Conservation (phyloP, 345 rosid genomes). For the Salix koriyanagi region DNA sequence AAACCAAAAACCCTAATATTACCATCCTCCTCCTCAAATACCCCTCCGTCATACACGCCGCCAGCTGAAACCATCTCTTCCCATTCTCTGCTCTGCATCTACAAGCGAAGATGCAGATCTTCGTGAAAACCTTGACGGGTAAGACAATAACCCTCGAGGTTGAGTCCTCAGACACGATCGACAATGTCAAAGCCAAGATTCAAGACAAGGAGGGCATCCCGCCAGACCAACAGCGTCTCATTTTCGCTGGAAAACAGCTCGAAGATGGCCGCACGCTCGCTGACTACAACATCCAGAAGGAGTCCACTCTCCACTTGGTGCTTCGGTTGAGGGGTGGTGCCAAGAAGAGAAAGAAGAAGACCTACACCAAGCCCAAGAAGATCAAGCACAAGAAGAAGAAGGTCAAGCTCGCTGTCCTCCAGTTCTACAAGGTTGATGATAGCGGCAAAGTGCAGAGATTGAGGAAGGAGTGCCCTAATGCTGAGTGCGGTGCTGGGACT, state of each 20-base stretch:
- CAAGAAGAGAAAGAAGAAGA: conserved; percentile 30
- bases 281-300: conserved; percentile 29
- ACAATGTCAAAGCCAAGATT: conserved; percentile 29
- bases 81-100: neutral
- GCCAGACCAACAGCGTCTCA: conserved; percentile 21
- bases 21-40: neutral
- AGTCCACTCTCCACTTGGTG: conserved; percentile 26
- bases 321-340: conserved; percentile 18
- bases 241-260: conserved; percentile 22
- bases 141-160: conserved; percentile 28
- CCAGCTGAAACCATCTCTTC: neutral
- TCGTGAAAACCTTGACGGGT: conserved; percentile 26
- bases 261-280: conserved; percentile 23
- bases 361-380: conserved; percentile 29
- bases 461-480: conserved; percentile 27
- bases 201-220: conserved; percentile 27
- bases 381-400: conserved; percentile 32
- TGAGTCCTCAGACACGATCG: conserved; percentile 19
- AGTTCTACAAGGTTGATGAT: conserved; percentile 28
- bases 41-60: neutral
- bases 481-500: conserved; percentile 23
- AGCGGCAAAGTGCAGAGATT: conserved; percentile 20
- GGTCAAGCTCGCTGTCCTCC: conserved; percentile 24
- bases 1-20: neutral
- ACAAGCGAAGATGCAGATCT: conserved; percentile 22